Evolutionary conservation across 2,329 filamentous ascomycete genomes (phyloP), one percentile per base, ranked within the genome.

Genomic region (Nemania sp.): DNA sequence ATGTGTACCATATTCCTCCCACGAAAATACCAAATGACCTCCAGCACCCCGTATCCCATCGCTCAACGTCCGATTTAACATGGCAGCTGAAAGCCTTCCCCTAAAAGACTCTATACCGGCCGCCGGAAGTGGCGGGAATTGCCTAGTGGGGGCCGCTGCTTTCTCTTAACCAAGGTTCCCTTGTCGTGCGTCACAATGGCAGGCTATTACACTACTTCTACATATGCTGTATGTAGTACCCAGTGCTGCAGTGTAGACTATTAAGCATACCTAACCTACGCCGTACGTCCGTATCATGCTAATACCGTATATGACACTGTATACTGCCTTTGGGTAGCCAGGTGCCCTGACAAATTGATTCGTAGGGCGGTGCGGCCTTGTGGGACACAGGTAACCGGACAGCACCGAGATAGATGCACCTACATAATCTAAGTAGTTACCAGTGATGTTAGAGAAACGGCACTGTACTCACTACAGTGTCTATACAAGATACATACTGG

Each of bases 121-220:
- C 32, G 26, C 56, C 69, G 69, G 69, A 69, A 66, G 24, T 52
- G 59, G 60, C 69, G 69, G 69, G 66, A 70, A 69, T 67, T 66
- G 24, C 59, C 5, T 29, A 54, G 58, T 54, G 66, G 66, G 60
- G 66, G 15, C 18, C 1, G 4, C 52, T 26, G 65, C 38, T 54
- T 22, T 15, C 27, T 65, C 26, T 22, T 29, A 53, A 52, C 38
- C 59, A 29, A 63, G 47, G 47, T 43, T 59, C 32, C 53, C 47
- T 61, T 52, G 43, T 41, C 49, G 47, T 6, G 26, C 51, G 29
- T 61, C 51, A 24, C 20, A 13, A 43, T 57, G 27, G 57, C 45
- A 41, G 27, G 29, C 18, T 32, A 32, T n/a, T 45, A 20, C 15
- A 41, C 38, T 41, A 41, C 11, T 11, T 18, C 15, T 18, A 41